Evolutionary conservation across 257 asterid genomes (phyloP).

Genomic region (Gynochthodes officinalis): DNA sequence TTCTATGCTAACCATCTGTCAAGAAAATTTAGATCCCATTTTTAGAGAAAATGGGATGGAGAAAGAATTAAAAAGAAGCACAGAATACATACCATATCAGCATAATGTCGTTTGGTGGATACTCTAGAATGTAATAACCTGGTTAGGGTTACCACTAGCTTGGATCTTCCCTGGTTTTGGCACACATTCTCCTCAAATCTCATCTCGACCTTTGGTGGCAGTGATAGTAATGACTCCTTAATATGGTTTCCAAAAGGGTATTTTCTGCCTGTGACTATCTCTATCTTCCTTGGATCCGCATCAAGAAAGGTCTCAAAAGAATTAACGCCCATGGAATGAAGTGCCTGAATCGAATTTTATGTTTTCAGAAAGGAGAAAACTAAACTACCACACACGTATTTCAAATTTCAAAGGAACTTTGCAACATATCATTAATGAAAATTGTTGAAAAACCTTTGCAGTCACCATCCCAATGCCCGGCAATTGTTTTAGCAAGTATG

Average conservation of each 20-base stretch:
- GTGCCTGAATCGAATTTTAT: conserved; percentile 52
- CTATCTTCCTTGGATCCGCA: conserved; percentile 97
- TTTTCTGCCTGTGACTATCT: conserved; percentile 82
- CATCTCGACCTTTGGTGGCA: conserved; percentile 90
- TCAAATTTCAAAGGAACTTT: conserved; percentile 1
- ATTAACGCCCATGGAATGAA: conserved; percentile 85
- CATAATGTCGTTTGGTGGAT: conserved; percentile 68
- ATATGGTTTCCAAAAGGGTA: conserved; percentile 96
- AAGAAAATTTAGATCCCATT: conserved; percentile 20
- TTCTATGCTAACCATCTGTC: conserved; percentile 73
- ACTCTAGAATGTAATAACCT: conserved; percentile 60
- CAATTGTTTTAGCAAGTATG: conserved; percentile 90
- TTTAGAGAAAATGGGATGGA: not conserved
- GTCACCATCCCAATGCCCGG: conserved; percentile 99
- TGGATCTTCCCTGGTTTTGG: conserved; percentile 67
- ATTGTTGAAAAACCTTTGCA: conserved; percentile 64
- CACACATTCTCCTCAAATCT: conserved; percentile 50
- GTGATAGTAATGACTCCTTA: conserved; percentile 66
- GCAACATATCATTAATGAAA: not conserved
- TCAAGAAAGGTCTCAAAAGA: conserved; percentile 71
- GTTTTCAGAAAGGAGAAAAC: conserved; percentile 16
- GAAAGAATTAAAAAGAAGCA: not conserved
- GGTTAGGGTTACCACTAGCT: conserved; percentile 66
- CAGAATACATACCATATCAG: conserved; percentile 65
- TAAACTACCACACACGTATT: not conserved